Conservation (phyloP, 176 grass and related monocot species). For the Lolium perenne region DNA sequence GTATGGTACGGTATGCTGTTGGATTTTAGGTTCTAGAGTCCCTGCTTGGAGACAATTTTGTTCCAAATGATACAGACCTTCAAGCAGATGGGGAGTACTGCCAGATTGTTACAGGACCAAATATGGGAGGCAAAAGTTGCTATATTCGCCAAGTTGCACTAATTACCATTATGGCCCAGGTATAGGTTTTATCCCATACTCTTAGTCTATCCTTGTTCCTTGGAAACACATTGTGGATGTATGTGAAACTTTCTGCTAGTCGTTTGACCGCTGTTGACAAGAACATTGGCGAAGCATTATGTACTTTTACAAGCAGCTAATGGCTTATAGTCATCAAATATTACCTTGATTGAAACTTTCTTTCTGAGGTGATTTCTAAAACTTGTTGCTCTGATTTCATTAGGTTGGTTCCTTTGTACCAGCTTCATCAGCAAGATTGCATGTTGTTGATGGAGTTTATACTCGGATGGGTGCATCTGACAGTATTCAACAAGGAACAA, state of each 20-base stretch:
- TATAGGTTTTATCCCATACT: conserved; percentile 43
- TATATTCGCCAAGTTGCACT: conserved; percentile 97
- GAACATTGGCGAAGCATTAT: not conserved
- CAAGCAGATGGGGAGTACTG: conserved; percentile 74
- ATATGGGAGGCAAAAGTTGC: conserved; percentile 99
- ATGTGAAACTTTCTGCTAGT: conserved; percentile 32
- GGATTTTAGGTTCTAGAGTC: conserved; percentile 73
- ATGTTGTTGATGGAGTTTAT: conserved; percentile 90
- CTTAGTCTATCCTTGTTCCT: not conserved
- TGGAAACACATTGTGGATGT: not conserved
- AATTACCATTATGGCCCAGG: conserved; percentile 96
- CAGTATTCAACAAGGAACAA: conserved; percentile 89
- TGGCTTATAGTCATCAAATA: not conserved
- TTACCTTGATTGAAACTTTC: not conserved
- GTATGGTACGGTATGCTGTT: conserved; percentile 48
- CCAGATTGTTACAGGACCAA: conserved; percentile 95
- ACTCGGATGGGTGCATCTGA: conserved; percentile 95
- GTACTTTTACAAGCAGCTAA: conserved; percentile 22
- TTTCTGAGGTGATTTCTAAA: conserved; percentile 38
- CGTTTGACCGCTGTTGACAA: not conserved
- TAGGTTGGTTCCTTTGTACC: conserved; percentile 95
- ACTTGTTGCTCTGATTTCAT: conserved; percentile 47
- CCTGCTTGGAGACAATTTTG: conserved; percentile 78
- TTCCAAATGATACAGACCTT: conserved; percentile 94
- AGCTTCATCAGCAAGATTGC: conserved; percentile 76